A percentile compares a stretch with the other conserved stretches of the same genome.
These are phyloP conservation scores for Penicillium fimorum DNA, from an alignment of 495 filamentous ascomycete species.

Conservation along the genomic window DNA sequence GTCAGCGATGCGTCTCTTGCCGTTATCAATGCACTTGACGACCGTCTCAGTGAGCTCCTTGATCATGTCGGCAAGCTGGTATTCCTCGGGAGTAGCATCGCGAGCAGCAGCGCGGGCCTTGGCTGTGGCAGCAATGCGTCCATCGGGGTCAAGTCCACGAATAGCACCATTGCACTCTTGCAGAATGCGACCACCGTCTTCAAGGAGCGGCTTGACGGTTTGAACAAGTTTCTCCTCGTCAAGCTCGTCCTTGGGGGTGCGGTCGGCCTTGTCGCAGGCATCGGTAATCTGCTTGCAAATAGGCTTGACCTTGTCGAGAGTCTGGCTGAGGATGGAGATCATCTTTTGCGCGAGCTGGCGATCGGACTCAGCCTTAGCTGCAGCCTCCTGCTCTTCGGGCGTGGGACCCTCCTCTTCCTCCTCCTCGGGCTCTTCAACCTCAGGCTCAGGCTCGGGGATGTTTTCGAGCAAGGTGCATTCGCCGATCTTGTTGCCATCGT, in stretches of 20 bases:
- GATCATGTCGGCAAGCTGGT: conserved; percentile 76
- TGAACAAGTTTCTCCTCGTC: conserved; percentile 88
- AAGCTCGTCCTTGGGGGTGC: conserved; percentile 82
- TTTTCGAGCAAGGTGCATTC: conserved; percentile 78
- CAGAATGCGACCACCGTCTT: conserved; percentile 78
- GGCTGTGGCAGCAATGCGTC: conserved; percentile 78
- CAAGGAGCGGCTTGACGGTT: conserved; percentile 80
- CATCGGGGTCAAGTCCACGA: conserved; percentile 87
- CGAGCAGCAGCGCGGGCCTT: conserved; percentile 77
- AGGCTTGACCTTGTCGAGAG: conserved; percentile 78
- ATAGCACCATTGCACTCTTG: conserved; percentile 87
- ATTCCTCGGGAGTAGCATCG: conserved; percentile 84
- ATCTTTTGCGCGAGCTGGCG: conserved; percentile 77
- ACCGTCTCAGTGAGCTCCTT: conserved; percentile 68
- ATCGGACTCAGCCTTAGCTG: conserved; percentile 63
- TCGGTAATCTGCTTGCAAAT: conserved; percentile 79
- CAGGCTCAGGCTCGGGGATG: conserved; percentile 51
- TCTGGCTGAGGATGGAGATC: conserved; percentile 68
- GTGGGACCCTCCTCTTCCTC: conserved; percentile 34
- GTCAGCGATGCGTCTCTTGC: conserved; percentile 79
- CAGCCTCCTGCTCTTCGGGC: conserved; percentile 52
- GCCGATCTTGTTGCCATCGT: conserved; percentile 76
- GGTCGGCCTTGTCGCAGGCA: conserved; percentile 74
- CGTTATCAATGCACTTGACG: conserved; percentile 77
- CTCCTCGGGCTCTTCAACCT: conserved; percentile 27